Percentiles rank a stretch among this genome's conserved stretches.
Conservation (phyloP, 371 early-diverging fungal genomes). For the Blastocladiella emersonii region DNA sequence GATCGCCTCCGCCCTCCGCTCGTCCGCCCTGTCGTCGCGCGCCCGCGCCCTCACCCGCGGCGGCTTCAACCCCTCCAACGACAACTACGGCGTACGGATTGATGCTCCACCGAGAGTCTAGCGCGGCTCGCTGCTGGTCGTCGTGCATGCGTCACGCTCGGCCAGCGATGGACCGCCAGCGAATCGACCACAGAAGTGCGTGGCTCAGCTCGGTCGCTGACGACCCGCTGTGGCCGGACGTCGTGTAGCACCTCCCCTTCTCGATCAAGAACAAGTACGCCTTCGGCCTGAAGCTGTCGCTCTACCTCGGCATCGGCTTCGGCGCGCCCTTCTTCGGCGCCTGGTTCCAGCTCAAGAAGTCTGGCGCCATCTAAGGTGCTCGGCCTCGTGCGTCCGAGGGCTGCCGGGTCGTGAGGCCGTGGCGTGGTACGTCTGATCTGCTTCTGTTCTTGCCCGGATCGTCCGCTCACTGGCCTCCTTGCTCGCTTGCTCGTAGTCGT, state of each 20-base stretch:
- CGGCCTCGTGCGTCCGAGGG: not conserved
- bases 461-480: too few relatives aligned
- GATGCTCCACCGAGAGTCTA: too few relatives aligned
- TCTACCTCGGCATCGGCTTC: not conserved
- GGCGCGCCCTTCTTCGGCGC: not conserved
- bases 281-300: not conserved
- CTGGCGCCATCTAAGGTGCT: not conserved
- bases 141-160: too few relatives aligned
- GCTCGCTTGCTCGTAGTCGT: too few relatives aligned
- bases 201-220: too few relatives aligned
- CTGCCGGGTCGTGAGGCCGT: not conserved
- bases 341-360: conserved; percentile 2
- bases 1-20: not conserved
- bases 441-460: not conserved
- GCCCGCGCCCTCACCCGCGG: not conserved
- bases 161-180: too few relatives aligned
- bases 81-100: not conserved
- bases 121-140: too few relatives aligned
- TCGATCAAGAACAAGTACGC: not conserved
- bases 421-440: not conserved
- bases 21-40: not conserved
- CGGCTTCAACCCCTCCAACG: conserved; percentile 4
- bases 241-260: not conserved
- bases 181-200: too few relatives aligned
- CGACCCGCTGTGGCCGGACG: too few relatives aligned